Conservation (phyloP, 139 green algal species). For the Coccomyxa sp. region DNA sequence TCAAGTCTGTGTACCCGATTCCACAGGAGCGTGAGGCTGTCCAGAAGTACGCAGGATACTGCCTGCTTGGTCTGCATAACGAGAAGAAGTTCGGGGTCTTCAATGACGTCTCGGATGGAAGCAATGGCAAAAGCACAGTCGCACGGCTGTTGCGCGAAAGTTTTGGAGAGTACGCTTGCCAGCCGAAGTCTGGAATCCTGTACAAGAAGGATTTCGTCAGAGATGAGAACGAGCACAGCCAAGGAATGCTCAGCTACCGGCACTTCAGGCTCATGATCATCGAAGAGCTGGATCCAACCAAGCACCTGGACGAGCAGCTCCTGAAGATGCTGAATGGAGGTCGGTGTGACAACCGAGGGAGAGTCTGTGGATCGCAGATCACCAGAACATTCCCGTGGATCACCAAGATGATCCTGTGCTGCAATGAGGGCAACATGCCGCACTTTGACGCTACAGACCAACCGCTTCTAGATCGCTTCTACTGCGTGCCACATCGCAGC, state of each 20-base stretch:
- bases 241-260: not conserved
- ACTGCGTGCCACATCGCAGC: not conserved
- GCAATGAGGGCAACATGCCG: not conserved
- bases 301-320: not conserved
- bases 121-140: not conserved
- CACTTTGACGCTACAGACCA: not conserved
- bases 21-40: not conserved
- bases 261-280: not conserved
- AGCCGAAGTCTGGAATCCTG: not conserved
- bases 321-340: not conserved
- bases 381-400: not conserved
- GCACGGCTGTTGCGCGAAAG: not conserved
- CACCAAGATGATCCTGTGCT: not conserved
- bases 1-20: not conserved
- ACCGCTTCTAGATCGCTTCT: not conserved
- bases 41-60: not conserved
- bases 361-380: not conserved
- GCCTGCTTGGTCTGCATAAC: not conserved
- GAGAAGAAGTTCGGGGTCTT: not conserved
- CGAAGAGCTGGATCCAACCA: not conserved
- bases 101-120: not conserved
- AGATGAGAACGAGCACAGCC: not conserved
- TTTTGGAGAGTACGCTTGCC: not conserved
- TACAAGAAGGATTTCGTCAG: not conserved
- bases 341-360: not conserved